Percentiles rank a stretch among this genome's conserved stretches.
These are phyloP conservation scores for Musa acuminata DNA, from an alignment of 176 grass and related monocot genomes.

Conservation along the genomic window DNA sequence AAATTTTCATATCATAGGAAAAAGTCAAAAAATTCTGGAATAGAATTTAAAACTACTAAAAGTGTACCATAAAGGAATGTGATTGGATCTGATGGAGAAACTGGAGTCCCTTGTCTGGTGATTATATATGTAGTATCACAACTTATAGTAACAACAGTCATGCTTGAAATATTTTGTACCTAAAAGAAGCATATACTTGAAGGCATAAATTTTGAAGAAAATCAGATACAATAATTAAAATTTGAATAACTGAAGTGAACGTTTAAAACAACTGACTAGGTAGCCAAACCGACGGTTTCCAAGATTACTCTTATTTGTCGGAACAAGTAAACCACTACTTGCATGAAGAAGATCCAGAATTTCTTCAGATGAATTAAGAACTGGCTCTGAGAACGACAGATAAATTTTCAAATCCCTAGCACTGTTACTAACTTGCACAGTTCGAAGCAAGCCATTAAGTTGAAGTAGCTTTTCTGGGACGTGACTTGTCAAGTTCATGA, in stretches of 20 bases:
- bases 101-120: conserved; percentile 77
- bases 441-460: conserved; percentile 50
- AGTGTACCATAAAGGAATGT: conserved; percentile 75
- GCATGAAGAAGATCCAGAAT: conserved; percentile 37
- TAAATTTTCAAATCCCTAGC: conserved; percentile 37
- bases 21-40: no score
- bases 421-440: conserved; percentile 59
- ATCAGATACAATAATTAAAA: neutral
- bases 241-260: neutral
- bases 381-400: conserved; percentile 61
- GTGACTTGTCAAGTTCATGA: conserved; percentile 41
- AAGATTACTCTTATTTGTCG: conserved; percentile 49
- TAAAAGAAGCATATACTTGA: conserved; percentile 18
- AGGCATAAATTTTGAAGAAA: neutral
- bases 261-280: conserved; percentile 32
- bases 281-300: conserved; percentile 72
- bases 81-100: conserved; percentile 43
- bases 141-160: conserved; percentile 44
- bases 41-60: neutral
- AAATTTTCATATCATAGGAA: neutral
- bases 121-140: conserved; percentile 54
- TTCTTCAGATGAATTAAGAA: conserved; percentile 62
- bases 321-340: conserved; percentile 39
- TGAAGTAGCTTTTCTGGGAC: conserved; percentile 51
- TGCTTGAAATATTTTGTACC: conserved; percentile 51